A percentile compares a stretch with the other conserved stretches of the same genome.
These are phyloP conservation scores for Cornus controversa DNA, from an alignment of 148 eudicot genomes.

Conservation along the genomic window DNA sequence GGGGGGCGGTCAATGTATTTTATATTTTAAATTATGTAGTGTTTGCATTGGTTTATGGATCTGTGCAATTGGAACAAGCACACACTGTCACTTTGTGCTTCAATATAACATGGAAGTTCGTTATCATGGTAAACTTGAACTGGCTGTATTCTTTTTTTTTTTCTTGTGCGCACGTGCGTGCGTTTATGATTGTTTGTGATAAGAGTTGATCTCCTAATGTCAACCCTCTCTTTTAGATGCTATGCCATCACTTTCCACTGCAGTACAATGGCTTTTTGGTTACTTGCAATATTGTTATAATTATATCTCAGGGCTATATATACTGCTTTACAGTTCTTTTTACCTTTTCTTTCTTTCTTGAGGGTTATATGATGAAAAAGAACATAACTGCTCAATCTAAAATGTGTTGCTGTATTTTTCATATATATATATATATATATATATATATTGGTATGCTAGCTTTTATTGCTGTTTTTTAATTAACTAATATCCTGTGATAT, in stretches of 20 bases:
- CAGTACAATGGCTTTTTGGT: not conserved
- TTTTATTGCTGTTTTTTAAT: not conserved
- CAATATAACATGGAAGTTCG: too few relatives aligned
- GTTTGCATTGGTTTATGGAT: not conserved
- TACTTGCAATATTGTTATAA: not conserved
- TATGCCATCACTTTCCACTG: not conserved
- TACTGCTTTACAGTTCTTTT: not conserved
- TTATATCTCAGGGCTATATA: not conserved
- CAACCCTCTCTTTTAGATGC: too few relatives aligned
- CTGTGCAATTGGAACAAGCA: not conserved
- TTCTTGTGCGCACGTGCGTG: too few relatives aligned
- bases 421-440: too few relatives aligned
- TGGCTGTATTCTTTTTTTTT: too few relatives aligned
- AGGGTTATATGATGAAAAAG: not conserved
- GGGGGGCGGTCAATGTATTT: not conserved
- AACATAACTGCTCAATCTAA: not conserved
- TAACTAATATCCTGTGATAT: not conserved
- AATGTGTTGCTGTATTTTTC: not conserved
- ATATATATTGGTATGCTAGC: not conserved
- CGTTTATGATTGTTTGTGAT: too few relatives aligned
- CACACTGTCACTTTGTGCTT: too few relatives aligned
- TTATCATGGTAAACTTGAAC: too few relatives aligned
- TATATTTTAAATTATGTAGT: too few relatives aligned
- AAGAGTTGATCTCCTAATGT: too few relatives aligned
- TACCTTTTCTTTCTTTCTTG: not conserved